Conservation (phyloP, 169 alveolate genomes). For the Amoebophrya sp. region DNA sequence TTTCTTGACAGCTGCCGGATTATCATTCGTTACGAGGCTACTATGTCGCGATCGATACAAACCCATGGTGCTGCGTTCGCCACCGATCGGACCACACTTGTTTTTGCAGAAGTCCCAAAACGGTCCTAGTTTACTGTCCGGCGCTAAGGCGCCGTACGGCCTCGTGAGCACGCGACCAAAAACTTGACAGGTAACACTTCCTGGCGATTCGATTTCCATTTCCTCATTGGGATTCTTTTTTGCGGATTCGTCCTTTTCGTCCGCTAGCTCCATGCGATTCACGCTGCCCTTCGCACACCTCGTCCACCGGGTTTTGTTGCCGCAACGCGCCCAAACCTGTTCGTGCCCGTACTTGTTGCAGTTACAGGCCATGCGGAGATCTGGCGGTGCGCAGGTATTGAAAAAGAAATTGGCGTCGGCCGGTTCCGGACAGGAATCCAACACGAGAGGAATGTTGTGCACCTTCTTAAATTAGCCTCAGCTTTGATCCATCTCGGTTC, state of each 20-base stretch:
- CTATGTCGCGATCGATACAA: too few species aligned
- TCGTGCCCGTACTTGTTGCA: background rate
- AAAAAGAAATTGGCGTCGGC: background rate
- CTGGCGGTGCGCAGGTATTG: background rate
- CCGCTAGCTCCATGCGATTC: background rate
- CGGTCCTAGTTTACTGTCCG: background rate
- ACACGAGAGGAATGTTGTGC: background rate
- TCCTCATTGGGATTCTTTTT: too few species aligned
- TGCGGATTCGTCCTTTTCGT: background rate
- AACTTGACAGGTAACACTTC: background rate
- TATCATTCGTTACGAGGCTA: too few species aligned
- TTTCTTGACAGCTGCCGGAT: too few species aligned
- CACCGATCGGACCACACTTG: background rate
- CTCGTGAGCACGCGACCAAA: background rate
- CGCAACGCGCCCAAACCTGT: slow-evolving; percentile 19
- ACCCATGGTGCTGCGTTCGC: too few species aligned
- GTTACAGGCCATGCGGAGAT: background rate
- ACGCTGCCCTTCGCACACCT: background rate
- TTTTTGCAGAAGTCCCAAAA: background rate
- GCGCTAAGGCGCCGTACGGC: background rate
- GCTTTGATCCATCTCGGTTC: too few species aligned
- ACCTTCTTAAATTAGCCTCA: too few species aligned
- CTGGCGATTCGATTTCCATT: too few species aligned
- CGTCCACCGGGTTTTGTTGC: background rate
- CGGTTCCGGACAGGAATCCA: background rate